Base-by-base conservation (phyloP, 805 yeast genomes). In the Yarrowia phangngaensis region DNA sequence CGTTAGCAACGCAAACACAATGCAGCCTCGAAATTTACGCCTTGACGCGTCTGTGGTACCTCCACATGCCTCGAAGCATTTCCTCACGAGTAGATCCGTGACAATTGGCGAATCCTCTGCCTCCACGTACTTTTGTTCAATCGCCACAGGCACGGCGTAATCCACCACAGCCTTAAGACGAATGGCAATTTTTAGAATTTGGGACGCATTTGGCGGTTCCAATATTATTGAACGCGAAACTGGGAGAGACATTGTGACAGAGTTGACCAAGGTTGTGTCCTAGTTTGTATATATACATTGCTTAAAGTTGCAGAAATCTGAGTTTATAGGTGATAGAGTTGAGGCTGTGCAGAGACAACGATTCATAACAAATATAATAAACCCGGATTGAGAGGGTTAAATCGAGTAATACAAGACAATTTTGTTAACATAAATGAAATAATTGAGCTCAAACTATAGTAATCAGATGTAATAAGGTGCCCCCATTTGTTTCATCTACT, bases 131-230 rank as follows among this genome's bases (percentile, higher is more conserved):
- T 65, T 60, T 12, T 67, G 71, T 8, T 72, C 74, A 53, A 79
- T 74, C n/a, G 76, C 77, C 30, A 82, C 73, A 0, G 92, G 89
- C 23, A 87, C 73, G 12, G 82, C 70, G 32, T 74, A 70, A 64
- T 87, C 95, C 50, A 87, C 80, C 26, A 87, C 67, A 40, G 70
- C 68, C 62, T 86, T 87, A 60, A 87, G 70, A 56, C 85, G 84
- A 54, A 84, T 67, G 13, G 90, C 82, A 40, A 87, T 58, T 28
- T 58, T 58, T 26, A 58, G 53, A 14, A 56, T 52, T 33, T 58
- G 61, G 3, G 38, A 33, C 40, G 50, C 33, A 17, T 41, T 41
- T 12, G 48, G 48, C n/a, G 48, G 27, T 22, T 41, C 48, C 35
- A 41, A 6, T n/a, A 41, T 23, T 27, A 41, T 22, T 15, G 48